A percentile compares a stretch with the other conserved stretches of the same genome.
Evolutionary conservation across 768 basidiomycete genomes (phyloP).

Genomic region (Panaeolus cyanescens): DNA sequence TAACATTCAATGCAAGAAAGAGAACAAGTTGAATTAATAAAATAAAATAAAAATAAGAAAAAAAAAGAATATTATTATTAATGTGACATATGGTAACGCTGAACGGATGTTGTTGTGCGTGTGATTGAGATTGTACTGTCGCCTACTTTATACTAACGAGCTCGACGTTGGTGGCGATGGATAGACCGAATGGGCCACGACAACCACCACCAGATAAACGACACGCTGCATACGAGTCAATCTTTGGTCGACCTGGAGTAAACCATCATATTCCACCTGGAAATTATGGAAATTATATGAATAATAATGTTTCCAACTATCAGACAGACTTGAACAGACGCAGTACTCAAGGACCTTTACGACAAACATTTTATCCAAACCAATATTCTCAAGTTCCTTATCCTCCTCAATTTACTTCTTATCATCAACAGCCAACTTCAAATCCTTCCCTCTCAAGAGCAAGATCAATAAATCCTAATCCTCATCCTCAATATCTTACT

Average conservation of each 20-base stretch:
- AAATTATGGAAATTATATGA: slow-evolving; percentile 23
- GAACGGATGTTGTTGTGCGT: background rate
- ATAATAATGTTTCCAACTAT: background rate
- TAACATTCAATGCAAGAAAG: too few relatives aligned
- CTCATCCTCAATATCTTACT: slow-evolving; percentile 1
- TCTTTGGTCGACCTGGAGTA: slow-evolving; percentile 78
- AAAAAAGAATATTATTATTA: slow-evolving; percentile 12
- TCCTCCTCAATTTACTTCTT: slow-evolving; percentile 19
- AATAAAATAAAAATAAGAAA: background rate
- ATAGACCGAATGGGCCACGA: slow-evolving; percentile 57
- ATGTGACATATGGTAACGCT: slow-evolving; percentile 2
- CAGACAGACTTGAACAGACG: slow-evolving; percentile 33
- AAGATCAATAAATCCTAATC: slow-evolving; percentile 49
- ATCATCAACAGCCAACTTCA: slow-evolving; percentile 34
- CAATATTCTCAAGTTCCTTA: slow-evolving; percentile 4
- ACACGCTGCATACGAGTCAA: slow-evolving; percentile 80
- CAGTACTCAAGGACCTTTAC: slow-evolving; percentile 36
- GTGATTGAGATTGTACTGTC: background rate
- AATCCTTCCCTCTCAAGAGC: slow-evolving; percentile 42
- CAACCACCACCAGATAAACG: slow-evolving; percentile 70
- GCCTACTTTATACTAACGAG: background rate
- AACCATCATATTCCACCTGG: slow-evolving; percentile 41
- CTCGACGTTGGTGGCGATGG: slow-evolving; percentile 33
- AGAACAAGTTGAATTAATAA: too few relatives aligned
- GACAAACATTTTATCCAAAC: slow-evolving; percentile 21